These are phyloP conservation scores for Litsea cubeba DNA, from an alignment of 164 flowering plant species.

Conservation along the genomic window DNA sequence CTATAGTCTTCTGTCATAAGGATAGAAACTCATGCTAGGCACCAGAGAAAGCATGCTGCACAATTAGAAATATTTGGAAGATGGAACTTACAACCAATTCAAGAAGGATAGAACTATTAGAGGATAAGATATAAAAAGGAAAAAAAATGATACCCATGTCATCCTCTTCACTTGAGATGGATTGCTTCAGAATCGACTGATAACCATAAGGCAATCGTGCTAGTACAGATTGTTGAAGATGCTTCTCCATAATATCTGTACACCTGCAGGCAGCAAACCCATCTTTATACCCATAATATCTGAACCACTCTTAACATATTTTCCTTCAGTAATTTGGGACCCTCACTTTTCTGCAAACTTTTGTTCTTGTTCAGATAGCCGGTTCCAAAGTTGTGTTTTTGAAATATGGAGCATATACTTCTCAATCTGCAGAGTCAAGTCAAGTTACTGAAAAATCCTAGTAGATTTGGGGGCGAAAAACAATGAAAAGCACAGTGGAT, in stretches of 20 bases:
- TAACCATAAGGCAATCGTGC: conserved; percentile 74
- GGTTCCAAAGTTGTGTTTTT: conserved; percentile 51
- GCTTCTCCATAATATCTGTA: conserved; percentile 49
- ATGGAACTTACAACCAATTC: too few relatives aligned
- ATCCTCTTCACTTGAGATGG: conserved; percentile 79
- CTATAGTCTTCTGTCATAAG: too few relatives aligned
- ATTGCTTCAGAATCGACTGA: conserved; percentile 68
- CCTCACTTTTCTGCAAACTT: conserved; percentile 57
- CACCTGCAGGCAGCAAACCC: conserved; percentile 40
- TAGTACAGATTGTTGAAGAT: conserved; percentile 67
- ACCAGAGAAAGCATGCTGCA: not conserved
- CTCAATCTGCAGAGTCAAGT: conserved; percentile 57
- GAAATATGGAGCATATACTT: conserved; percentile 59
- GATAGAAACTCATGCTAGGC: too few relatives aligned
- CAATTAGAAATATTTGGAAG: too few relatives aligned
- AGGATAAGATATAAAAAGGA: conserved; percentile 1
- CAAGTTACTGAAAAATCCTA: conserved; percentile 3
- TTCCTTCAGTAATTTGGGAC: not conserved
- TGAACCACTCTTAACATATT: not conserved
- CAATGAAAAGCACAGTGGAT: conserved; percentile 13
- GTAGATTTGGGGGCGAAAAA: not conserved
- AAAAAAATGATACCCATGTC: conserved; percentile 67
- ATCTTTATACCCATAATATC: conserved; percentile 5
- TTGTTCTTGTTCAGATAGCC: conserved; percentile 70
- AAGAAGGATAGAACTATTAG: too few relatives aligned